These are phyloP conservation scores for Strombidium stylifer DNA, from an alignment of 73 alveolate genomes.

Conservation along the genomic window DNA sequence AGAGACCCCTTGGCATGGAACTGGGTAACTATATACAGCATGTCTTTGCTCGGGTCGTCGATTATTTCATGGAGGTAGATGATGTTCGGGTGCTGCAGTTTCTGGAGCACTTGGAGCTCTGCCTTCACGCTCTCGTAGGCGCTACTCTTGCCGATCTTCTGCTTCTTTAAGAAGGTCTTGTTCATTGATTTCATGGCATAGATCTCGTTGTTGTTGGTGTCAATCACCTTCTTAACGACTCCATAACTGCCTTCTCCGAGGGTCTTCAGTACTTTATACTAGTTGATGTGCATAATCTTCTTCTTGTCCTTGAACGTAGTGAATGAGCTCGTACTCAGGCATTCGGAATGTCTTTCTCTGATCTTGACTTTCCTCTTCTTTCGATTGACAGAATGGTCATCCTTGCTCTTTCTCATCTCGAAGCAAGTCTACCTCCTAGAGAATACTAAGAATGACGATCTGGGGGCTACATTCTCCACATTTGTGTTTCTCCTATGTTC, in stretches of 20 bases:
- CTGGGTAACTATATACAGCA: slow-evolving; percentile 26
- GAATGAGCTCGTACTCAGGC: too few relatives aligned
- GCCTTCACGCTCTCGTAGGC: slow-evolving; percentile 26
- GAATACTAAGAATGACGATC: too few relatives aligned
- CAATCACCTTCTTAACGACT: not conserved
- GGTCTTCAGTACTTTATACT: not conserved
- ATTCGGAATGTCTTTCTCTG: too few relatives aligned
- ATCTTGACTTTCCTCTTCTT: too few relatives aligned
- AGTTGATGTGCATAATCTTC: too few relatives aligned
- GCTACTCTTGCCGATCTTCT: slow-evolving; percentile 11
- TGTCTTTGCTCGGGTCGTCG: slow-evolving; percentile 41
- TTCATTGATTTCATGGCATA: slow-evolving; percentile 1
- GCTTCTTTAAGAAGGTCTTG: not conserved
- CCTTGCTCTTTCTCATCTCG: too few relatives aligned
- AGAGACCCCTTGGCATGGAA: too few relatives aligned
- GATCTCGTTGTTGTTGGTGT: not conserved
- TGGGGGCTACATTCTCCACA: too few relatives aligned
- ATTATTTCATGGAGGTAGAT: slow-evolving; percentile 44
- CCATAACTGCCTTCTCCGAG: slow-evolving; percentile 2
- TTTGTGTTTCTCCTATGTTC: too few relatives aligned
- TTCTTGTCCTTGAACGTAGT: too few relatives aligned
- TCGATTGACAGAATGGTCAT: too few relatives aligned
- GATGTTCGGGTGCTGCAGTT: slow-evolving; percentile 49
- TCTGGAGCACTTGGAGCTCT: slow-evolving; percentile 43
- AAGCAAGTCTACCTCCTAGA: too few relatives aligned